Evolutionary conservation across 331 rosid species (phyloP), one percentile per base, ranked within the genome.

Genomic region (Spiraea crenata): DNA sequence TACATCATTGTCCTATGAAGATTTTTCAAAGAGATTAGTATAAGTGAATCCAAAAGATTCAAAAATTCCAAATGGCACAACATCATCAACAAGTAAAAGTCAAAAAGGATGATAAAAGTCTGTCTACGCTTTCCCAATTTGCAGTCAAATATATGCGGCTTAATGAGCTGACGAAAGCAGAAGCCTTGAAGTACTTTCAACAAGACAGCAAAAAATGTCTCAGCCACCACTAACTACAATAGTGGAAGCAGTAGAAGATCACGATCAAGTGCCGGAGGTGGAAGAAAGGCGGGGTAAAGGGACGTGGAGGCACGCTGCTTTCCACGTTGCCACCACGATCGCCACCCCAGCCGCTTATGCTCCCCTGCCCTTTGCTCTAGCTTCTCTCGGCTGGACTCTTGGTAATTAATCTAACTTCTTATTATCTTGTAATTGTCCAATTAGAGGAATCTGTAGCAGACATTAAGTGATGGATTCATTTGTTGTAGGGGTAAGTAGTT

Each of bases 271-370:
- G 67, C 67, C 25, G 35, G 77, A 4, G 63, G 71, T 4, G n/a
- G 74, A 14, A 54, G 59, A 11, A 17, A 41, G 56, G 58, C 37
- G 12, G 44, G 82, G 82, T 37, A 73, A 48, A 74, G 92, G 92
- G 76, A 82, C 92, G 57, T 83, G 90, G 92, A 85, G 76, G 82
- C 88, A 90, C 45, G 96, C 88, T 2, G 92, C 90, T 67, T 88
- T 88, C 46, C 93, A 90, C 74, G 81, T 90, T 4, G 93, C 92
- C 59, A 88, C 96, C n/a, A 90, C 96, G 34, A 82, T 90, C 74
- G 92, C 93, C 41, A 90, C 96, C 0, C 91, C 96, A 31, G 96
- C 92, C 39, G 93, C 96, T 74, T 90, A 82, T 70, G 90, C 96
- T 45, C 90, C 91, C 47, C 74, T 90, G 67, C 96, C 93, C 35